phyloP scores from a whole-genome alignment of 192 early-diverging fungal genomes.

The Polychytrium aggregatum region DNA sequence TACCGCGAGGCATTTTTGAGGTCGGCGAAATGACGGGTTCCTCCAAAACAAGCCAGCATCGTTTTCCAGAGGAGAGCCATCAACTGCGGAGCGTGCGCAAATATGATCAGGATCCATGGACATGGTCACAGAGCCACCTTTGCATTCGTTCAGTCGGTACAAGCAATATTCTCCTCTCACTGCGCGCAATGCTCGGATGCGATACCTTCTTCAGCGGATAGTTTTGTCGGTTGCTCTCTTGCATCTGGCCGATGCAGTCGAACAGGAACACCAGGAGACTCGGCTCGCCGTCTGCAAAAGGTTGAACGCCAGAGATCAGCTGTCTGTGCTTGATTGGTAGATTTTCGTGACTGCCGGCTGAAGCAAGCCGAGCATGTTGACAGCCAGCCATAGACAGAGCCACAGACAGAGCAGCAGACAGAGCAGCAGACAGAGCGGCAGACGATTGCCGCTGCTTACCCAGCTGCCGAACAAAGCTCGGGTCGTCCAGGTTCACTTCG shows the following conservation, averaged over 20 bases:
- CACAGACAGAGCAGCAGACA: too few species aligned
- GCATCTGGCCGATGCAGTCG: conserved; percentile 48
- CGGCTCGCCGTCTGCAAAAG: conserved; percentile 8
- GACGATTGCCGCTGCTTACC: conserved; percentile 13
- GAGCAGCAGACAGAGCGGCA: too few species aligned
- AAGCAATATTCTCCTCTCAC: too few species aligned
- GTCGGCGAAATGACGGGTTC: too few species aligned
- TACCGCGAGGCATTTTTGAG: too few species aligned
- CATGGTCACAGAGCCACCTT: neutral
- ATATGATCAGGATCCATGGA: too few species aligned
- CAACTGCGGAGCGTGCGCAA: conserved; percentile 34
- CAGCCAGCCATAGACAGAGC: too few species aligned
- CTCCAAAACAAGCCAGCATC: too few species aligned
- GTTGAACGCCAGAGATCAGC: neutral
- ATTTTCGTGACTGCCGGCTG: too few species aligned
- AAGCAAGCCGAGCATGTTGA: too few species aligned
- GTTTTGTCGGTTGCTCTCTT: conserved; percentile 55
- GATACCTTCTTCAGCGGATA: conserved; percentile 60
- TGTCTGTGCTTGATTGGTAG: too few species aligned
- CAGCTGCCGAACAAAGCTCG: conserved; percentile 36
- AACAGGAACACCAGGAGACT: conserved; percentile 48
- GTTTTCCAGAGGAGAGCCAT: conserved; percentile 56
- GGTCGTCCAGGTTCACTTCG: conserved; percentile 34
- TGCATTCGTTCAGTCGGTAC: neutral
- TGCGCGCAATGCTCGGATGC: neutral